Evolutionary conservation across 257 asterid species (phyloP).

Genomic region (Nicotiana undulata): DNA sequence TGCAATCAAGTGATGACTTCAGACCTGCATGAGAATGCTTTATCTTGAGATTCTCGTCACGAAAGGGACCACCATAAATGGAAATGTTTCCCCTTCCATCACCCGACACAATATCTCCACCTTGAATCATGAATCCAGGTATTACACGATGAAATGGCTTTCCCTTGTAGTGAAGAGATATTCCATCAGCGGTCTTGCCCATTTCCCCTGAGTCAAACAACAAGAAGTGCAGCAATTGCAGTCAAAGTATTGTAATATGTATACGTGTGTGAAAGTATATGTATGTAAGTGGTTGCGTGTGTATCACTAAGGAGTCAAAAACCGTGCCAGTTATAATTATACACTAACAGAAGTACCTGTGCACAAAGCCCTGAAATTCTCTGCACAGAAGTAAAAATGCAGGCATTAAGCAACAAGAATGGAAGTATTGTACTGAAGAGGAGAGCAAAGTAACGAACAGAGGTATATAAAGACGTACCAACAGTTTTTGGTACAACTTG

Average conservation of each 20-base stretch:
- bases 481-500: conserved; percentile 88
- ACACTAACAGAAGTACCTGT: conserved; percentile 54
- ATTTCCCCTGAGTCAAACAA: conserved; percentile 57
- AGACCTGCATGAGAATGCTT: conserved; percentile 77
- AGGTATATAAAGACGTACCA: conserved; percentile 39
- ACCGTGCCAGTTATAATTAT: background rate
- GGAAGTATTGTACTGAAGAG: background rate
- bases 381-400: conserved; percentile 40
- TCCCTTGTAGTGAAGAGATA: conserved; percentile 80
- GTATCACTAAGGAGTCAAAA: background rate
- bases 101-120: conserved; percentile 77
- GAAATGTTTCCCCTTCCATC: conserved; percentile 84
- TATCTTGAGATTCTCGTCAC: conserved; percentile 80
- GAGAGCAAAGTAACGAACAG: conserved; percentile 4
- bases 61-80: conserved; percentile 51
- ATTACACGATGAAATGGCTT: conserved; percentile 90
- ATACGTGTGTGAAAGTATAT: background rate
- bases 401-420: conserved; percentile 8
- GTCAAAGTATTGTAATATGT: background rate
- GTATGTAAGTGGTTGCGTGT: background rate
- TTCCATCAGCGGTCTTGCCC: conserved; percentile 73
- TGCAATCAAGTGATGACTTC: background rate
- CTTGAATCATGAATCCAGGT: conserved; percentile 99
- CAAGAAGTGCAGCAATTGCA: background rate
- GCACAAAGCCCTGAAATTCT: conserved; percentile 93